These are phyloP conservation scores for Fraxinus ornus DNA, from an alignment of 305 asterid species.

Conservation along the genomic window DNA sequence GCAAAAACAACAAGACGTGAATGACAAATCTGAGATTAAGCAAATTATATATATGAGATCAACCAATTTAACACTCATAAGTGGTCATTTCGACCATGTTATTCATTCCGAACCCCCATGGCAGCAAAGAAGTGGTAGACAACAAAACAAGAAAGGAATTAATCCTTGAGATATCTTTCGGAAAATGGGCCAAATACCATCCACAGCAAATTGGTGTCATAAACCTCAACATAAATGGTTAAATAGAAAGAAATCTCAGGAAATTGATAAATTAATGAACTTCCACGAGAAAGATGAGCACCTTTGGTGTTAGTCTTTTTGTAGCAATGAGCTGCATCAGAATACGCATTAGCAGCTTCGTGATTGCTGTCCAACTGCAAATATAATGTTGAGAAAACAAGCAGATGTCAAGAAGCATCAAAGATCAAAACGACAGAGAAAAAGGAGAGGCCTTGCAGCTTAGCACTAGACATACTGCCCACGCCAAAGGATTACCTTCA, in stretches of 20 bases:
- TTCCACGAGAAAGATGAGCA: constrained; percentile 13
- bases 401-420: neutral
- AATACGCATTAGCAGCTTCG: constrained; percentile 72
- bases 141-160: neutral
- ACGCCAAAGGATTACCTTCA: constrained; percentile 46
- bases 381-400: constrained; percentile 7
- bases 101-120: constrained; percentile 1
- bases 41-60: neutral
- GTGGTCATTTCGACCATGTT: neutral
- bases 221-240: neutral
- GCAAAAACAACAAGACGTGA: neutral
- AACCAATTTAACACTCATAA: neutral
- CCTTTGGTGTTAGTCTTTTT: constrained; percentile 59
- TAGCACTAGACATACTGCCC: constrained; percentile 8
- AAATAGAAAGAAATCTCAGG: neutral
- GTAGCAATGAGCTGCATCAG: constrained; percentile 79
- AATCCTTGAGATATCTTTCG: neutral
- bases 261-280: neutral
- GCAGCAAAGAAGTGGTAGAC: neutral
- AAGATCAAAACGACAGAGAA: neutral
- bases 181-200: neutral
- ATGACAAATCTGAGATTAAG: neutral
- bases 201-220: neutral
- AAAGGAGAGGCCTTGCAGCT: neutral
- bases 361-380: constrained; percentile 73